Conservation (phyloP, 176 grass and related monocot species). For the Areca catechu region DNA sequence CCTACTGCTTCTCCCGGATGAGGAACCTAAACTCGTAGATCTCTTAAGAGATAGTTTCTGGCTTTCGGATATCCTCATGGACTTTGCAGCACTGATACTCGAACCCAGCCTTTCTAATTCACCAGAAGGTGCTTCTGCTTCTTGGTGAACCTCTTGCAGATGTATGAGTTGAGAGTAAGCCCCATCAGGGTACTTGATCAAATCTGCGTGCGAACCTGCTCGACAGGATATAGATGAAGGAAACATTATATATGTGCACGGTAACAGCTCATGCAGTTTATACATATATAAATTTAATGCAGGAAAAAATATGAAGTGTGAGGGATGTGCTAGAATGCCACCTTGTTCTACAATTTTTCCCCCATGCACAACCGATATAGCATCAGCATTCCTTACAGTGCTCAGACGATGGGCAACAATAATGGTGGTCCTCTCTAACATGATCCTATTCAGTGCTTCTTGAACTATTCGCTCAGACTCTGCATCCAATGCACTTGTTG, state of each 20-base stretch:
- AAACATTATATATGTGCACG: no score
- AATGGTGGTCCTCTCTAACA: constrained; percentile 76
- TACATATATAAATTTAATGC: no score
- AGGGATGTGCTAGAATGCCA: constrained; percentile 2
- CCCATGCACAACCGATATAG: constrained; percentile 66
- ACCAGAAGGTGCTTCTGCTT: constrained; percentile 7
- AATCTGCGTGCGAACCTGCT: constrained; percentile 56
- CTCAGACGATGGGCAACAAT: constrained; percentile 82
- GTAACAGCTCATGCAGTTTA: no score
- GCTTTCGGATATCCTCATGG: constrained; percentile 4
- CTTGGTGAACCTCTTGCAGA: constrained; percentile 46
- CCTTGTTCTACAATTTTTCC: constrained; percentile 95
- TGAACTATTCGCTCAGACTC: constrained; percentile 80
- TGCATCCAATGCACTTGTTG: constrained; percentile 79
- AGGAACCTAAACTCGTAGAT: constrained; percentile 38
- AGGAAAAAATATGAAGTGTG: background rate
- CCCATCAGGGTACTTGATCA: constrained; percentile 48
- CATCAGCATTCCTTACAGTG: constrained; percentile 69
- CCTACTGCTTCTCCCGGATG: constrained; percentile 37
- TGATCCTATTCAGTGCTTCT: constrained; percentile 67
- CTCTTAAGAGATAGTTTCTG: constrained; percentile 4
- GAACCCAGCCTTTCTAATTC: constrained; percentile 27
- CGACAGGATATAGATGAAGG: background rate
- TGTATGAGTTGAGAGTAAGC: constrained; percentile 72
- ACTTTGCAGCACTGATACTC: constrained; percentile 10